Evolutionary conservation across 164 flowering plant species (phyloP).

Genomic region (Umbellularia californica): DNA sequence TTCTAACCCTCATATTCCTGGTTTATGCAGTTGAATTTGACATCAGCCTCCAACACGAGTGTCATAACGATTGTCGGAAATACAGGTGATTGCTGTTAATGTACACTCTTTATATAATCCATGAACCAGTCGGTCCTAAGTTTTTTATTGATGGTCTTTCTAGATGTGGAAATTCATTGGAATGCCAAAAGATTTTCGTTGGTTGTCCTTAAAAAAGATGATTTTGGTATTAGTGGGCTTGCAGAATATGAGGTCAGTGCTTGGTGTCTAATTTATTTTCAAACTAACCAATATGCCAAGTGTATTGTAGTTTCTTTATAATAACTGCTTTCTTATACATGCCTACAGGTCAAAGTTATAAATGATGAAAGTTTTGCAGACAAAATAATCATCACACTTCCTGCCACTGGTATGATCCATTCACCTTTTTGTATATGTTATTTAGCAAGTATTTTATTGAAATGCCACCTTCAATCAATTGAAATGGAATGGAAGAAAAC

Average conservation of each 20-base stretch:
- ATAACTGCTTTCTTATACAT: not conserved
- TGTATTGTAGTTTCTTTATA: not conserved
- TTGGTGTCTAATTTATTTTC: not conserved
- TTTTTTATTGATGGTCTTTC: constrained; percentile 3
- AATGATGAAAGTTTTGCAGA: constrained; percentile 44
- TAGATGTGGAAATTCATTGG: constrained; percentile 72
- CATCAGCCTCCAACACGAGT: constrained; percentile 49
- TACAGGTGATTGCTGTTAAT: constrained; percentile 40
- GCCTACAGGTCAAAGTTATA: constrained; percentile 47
- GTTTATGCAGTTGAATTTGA: constrained; percentile 53
- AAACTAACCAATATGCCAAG: not conserved
- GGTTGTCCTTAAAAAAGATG: constrained; percentile 37
- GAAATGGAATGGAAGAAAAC: not conserved
- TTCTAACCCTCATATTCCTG: not conserved
- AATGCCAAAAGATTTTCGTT: constrained; percentile 32
- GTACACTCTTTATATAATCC: not conserved
- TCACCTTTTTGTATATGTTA: not conserved
- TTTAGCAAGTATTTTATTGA: no score
- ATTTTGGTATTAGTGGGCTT: constrained; percentile 51
- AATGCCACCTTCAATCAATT: not conserved
- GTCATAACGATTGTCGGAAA: constrained; percentile 65
- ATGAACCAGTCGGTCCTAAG: not conserved
- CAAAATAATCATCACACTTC: constrained; percentile 54
- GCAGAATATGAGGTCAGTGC: constrained; percentile 59
- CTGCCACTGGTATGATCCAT: constrained; percentile 55